phyloP scores from a whole-genome alignment of 2,329 filamentous ascomycete genomes.

The Trichophyton rubrum region DNA sequence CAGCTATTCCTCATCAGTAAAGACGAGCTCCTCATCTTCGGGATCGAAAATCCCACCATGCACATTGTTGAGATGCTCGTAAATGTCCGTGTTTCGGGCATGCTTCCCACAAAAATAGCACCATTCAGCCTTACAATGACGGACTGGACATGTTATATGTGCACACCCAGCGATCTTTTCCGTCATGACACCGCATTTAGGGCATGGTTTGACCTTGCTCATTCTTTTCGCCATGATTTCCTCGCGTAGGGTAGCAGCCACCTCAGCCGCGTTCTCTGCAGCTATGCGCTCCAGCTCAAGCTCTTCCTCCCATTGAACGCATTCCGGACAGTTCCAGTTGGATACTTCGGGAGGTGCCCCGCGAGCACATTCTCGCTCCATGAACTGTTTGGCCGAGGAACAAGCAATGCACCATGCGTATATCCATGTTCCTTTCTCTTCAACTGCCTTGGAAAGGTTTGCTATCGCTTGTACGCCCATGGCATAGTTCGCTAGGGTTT shows the following conservation, averaged over 20 bases:
- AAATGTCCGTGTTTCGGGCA: neutral
- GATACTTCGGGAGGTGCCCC: conserved; percentile 29
- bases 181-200: conserved; percentile 27
- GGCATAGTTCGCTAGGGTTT: conserved; percentile 25
- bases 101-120: conserved; percentile 1
- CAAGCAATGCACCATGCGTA: conserved; percentile 40
- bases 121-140: neutral
- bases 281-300: conserved; percentile 6
- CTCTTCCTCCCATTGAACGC: conserved; percentile 14
- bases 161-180: conserved; percentile 30
- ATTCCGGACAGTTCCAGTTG: conserved; percentile 35
- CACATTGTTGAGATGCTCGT: neutral
- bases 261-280: neutral
- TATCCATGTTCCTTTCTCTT: conserved; percentile 34
- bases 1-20: neutral
- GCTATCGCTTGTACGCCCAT: conserved; percentile 27
- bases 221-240: neutral
- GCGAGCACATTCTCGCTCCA: conserved; percentile 35
- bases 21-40: neutral
- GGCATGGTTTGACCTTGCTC: conserved; percentile 23
- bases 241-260: neutral
- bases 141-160: conserved; percentile 23
- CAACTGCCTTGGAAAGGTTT: conserved; percentile 29
- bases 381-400: conserved; percentile 30
- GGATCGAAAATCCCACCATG: conserved; percentile 4